Percentiles rank a stretch among this genome's conserved stretches.
These are phyloP conservation scores for Termitomyces sp. DNA, from an alignment of 1,284 basidiomycete species.

Conservation along the genomic window DNA sequence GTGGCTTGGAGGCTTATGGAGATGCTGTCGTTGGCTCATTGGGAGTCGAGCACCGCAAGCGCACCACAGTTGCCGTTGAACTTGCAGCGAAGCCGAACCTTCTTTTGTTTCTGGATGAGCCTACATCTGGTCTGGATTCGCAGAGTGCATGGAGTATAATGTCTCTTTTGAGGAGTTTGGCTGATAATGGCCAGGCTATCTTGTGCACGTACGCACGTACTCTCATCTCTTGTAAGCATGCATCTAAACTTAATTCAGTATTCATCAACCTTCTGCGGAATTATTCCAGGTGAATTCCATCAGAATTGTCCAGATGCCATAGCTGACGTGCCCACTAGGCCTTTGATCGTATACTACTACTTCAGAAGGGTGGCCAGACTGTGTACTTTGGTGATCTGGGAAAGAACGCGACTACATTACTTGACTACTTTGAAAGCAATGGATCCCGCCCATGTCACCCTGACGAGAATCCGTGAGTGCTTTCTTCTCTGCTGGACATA, in stretches of 20 bases:
- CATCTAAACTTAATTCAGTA: background rate
- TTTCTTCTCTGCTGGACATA: too few relatives aligned
- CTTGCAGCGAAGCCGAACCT: constrained; percentile 74
- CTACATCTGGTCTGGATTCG: constrained; percentile 81
- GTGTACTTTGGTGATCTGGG: too few relatives aligned
- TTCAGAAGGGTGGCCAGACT: constrained; percentile 58
- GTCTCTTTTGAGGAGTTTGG: constrained; percentile 19
- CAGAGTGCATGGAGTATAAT: constrained; percentile 89
- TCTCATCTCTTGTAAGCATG: background rate
- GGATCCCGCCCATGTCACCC: constrained; percentile 26
- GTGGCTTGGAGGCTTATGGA: constrained; percentile 67
- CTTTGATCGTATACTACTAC: constrained; percentile 31
- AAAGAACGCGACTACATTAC: too few relatives aligned
- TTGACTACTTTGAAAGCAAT: too few relatives aligned
- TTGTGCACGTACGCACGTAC: constrained; percentile 64
- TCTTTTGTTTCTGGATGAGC: constrained; percentile 79
- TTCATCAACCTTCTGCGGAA: constrained; percentile 60
- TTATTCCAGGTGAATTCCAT: constrained; percentile 46
- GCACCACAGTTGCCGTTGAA: constrained; percentile 82
- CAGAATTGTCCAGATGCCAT: background rate
- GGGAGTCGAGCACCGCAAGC: constrained; percentile 77
- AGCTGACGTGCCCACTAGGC: background rate
- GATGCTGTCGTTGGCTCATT: constrained; percentile 79
- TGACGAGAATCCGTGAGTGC: constrained; percentile 23
- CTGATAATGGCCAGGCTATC: constrained; percentile 33